Evolutionary conservation across 2,329 filamentous ascomycete genomes (phyloP), one percentile per base, ranked within the genome.

Genomic region (Pyrenophora tritici-repentis): DNA sequence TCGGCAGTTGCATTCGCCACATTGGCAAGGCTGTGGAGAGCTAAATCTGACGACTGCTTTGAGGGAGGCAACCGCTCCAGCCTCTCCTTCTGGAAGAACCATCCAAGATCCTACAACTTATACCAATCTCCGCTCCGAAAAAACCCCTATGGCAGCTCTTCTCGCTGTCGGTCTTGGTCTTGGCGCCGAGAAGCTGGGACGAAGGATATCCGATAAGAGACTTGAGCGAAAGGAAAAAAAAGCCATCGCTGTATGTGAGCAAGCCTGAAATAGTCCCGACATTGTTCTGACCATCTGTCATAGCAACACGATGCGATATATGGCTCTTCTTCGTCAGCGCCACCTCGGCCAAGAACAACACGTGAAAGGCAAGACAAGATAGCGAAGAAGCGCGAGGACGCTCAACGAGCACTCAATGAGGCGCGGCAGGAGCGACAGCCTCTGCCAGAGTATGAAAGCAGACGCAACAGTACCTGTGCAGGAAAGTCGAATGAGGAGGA

Each of bases 181-280:
- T 7, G 63, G 61, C 8, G 51, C 56, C 18, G 62, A 58, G 51
- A 64, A 56, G 46, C 50, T 47, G 44, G 55, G 42, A 48, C 56
- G 55, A 17, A 64, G 59, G 39, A 60, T 66, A 14, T 62, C 59
- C 3, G 61, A 64, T 1, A 66, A 63, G 32, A 54, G 58, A 43
- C 51, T 63, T 9, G 63, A 62, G 29, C 40, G 55, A 8, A 66
- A 66, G 24, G 63, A 63, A 22, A 63, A 61, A 43, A 66, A 66
- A 37, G 53, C 58, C 20, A 53, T 56, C 31, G 39, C 60, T 36
- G 63, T 62, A 58, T 18, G 39, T 35, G 17, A 4, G 7, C 3
- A 16, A 13, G 14, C 5, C n/a, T 18, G 10, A 36, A 4, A 17
- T 6, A 5, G 18, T 1, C 0, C 22, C 22, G n/a, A 7, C n/a